Evolutionary conservation across 176 grass and related monocot genomes (phyloP), one percentile per base, ranked within the genome.

Genomic region (Zoysia japonica): DNA sequence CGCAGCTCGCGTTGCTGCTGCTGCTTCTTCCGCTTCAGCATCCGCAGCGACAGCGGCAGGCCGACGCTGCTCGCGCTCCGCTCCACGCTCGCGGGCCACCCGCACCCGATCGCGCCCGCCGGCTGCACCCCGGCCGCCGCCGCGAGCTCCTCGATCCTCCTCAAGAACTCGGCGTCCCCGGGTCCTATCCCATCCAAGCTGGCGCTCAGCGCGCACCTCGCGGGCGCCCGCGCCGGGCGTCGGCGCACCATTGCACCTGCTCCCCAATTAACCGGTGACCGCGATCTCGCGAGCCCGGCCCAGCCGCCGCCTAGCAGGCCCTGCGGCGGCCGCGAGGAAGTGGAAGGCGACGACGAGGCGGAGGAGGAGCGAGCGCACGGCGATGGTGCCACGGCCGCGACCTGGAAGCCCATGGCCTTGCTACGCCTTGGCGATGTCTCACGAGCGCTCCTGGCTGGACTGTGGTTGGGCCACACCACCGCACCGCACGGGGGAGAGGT

Each of bases 21-120:
- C 75, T 85, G 72, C 67, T 92, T 92, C 83, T 92, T 94, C 80
- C 86, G 89, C 84, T 97, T 97, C 56, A 97, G 85, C 63, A 97
- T 87, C 70, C 94, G 74, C 53, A 97, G 85, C 19, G 94, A 97
- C 17, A 93, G 80, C 20, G 94, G 94, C 11, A 97, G 38, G 5
- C 87, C 83, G 16, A 86, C 85, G 78, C 62, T 72, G 78, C 63
- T 81, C 5, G 85, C 68, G 75, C 83, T 90, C 48, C 16, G 80
- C 79, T 96, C 87, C 55, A 96, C 50, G 82, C 47, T 88, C 19
- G 79, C 70, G 55, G 86, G 77, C 78, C 83, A 82, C n/a, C 69
- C 45, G 62, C 86, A 87, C 0, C 76, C 85, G 38, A 12, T 38
- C 2, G 80, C 48, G 16, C 77, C 82, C 1, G 65, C 65, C 40